These are phyloP conservation scores for Zygosaccharomyces rouxii DNA, from an alignment of 805 yeast genomes.

Conservation along the genomic window DNA sequence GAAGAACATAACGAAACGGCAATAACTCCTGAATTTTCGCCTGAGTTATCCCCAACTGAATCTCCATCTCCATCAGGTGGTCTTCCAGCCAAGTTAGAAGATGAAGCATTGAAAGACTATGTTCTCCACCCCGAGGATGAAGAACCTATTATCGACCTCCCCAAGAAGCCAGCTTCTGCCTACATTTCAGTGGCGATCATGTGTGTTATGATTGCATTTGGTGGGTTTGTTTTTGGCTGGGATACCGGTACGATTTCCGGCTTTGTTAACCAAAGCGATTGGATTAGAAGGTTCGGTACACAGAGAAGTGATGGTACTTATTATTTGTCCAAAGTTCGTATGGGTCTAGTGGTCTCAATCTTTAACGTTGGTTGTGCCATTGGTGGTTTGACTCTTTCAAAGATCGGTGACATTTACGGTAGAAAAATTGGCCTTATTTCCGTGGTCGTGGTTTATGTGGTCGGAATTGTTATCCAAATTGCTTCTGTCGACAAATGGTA, in stretches of 20 bases:
- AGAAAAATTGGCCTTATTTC: constrained; percentile 60
- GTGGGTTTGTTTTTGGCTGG: constrained; percentile 60
- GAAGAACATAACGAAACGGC: background rate
- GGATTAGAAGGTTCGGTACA: constrained; percentile 53
- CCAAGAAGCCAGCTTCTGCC: constrained; percentile 36
- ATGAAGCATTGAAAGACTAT: constrained; percentile 24
- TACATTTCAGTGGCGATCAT: constrained; percentile 33
- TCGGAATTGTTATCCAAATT: constrained; percentile 66
- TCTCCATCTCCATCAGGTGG: constrained; percentile 18
- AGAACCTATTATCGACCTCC: constrained; percentile 20
- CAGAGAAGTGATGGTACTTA: constrained; percentile 38
- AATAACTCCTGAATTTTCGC: constrained; percentile 10
- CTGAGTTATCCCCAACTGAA: constrained; percentile 15
- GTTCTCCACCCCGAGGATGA: constrained; percentile 9
- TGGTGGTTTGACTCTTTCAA: constrained; percentile 58
- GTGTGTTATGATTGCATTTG: constrained; percentile 34
- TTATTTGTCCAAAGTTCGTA: constrained; percentile 49
- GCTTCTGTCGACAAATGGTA: constrained; percentile 54
- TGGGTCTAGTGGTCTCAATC: constrained; percentile 53
- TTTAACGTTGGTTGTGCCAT: constrained; percentile 74
- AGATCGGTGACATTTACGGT: constrained; percentile 59
- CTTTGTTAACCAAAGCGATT: constrained; percentile 56
- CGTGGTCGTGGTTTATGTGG: constrained; percentile 58
- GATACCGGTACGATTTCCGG: constrained; percentile 81
- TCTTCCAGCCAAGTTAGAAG: constrained; percentile 29